Evolutionary conservation across 2,329 filamentous ascomycete genomes (phyloP), one percentile per base, ranked within the genome.

Genomic region (Lomentospora prolificans): DNA sequence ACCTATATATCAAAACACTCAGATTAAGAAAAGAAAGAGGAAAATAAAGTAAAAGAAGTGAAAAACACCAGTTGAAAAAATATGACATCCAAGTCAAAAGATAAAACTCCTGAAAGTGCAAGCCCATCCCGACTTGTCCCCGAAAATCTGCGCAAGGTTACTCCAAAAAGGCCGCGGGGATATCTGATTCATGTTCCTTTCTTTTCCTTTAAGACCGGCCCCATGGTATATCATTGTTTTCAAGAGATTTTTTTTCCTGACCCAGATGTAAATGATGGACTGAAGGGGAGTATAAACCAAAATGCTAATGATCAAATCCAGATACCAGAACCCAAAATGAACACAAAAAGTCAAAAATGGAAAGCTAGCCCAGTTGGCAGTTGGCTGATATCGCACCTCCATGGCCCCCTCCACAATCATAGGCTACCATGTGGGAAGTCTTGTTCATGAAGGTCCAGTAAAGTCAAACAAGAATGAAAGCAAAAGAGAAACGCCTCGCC

Each of bases 401-500:
- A n/a, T n/a, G n/a, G n/a, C n/a, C n/a, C n/a, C n/a, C n/a, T n/a
- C n/a, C n/a, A n/a, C n/a, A n/a, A n/a, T n/a, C n/a, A n/a, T n/a
- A n/a, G n/a, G n/a, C n/a, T n/a, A n/a, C n/a, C n/a, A n/a, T n/a
- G n/a, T n/a, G n/a, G n/a, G n/a, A n/a, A n/a, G 30, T 7, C 12
- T 33, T 10, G 24, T 10, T 19, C 7, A 10, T 25, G 5, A 27
- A 17, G 17, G 24, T 48, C 17, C 44, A 8, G 44, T 41, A 17
- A 22, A 48, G 44, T 19, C 17, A 17, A 48, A 48, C 22, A 48
- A 17, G 22, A 58, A 51, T 5, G 27, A 55, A 51, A 58, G 46
- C 25, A 36, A 58, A 36, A 53, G 53, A 55, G 50, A 57, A 53
- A 58, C 33, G 19, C 50, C 22, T 54, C 27, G 17, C 50, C 22